These are phyloP conservation scores for Hypoxylon fuscum DNA, from an alignment of 495 filamentous ascomycete genomes.

Conservation along the genomic window DNA sequence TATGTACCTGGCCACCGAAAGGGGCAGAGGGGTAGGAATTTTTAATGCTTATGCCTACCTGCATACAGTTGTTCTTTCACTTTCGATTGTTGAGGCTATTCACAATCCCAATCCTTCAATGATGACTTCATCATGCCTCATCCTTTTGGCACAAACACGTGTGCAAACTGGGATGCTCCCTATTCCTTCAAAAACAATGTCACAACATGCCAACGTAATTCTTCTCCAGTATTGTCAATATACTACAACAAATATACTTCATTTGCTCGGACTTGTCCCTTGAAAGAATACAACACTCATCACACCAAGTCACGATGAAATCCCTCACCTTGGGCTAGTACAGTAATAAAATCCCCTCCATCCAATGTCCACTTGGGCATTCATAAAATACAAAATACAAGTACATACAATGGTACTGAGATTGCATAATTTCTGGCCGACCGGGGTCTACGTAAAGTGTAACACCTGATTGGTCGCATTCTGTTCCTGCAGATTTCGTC, in stretches of 20 bases:
- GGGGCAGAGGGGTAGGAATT: conserved; percentile 12
- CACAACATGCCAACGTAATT: neutral
- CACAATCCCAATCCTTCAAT: conserved; percentile 1
- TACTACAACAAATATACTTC: neutral
- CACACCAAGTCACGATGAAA: neutral
- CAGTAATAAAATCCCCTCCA: neutral
- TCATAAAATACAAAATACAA: conserved; percentile 32
- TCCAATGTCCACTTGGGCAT: conserved; percentile 11
- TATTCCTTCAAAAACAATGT: conserved; percentile 6
- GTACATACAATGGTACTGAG: too few species aligned
- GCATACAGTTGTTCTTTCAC: neutral
- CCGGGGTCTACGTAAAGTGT: conserved; percentile 12
- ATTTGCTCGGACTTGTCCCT: neutral
- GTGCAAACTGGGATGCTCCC: neutral
- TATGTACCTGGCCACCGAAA: conserved; percentile 15
- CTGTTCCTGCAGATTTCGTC: conserved; percentile 35
- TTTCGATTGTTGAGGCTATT: neutral
- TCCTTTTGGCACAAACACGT: conserved; percentile 1
- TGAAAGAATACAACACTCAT: neutral
- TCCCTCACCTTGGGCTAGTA: neutral
- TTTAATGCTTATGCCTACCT: conserved; percentile 6
- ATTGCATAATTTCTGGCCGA: conserved; percentile 40
- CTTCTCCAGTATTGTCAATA: neutral
- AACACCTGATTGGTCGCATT: conserved; percentile 22
- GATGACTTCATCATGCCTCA: conserved; percentile 9